phyloP scores from a whole-genome alignment of 306 rosid species.

The Dryas drummondii region DNA sequence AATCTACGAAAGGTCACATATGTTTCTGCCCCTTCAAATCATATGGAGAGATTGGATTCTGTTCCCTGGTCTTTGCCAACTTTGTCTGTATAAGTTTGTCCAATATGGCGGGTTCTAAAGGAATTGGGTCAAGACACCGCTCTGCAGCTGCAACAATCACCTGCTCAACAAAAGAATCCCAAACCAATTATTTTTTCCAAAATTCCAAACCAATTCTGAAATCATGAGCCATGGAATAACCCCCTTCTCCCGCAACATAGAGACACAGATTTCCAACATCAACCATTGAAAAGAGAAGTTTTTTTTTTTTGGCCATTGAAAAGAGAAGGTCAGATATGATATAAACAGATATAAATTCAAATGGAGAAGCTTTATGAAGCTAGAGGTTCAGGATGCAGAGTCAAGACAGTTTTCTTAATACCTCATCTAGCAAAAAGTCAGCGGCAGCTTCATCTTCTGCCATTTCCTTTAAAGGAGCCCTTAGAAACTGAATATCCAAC shows the following conservation, averaged over 20 bases:
- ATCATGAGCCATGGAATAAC: background rate
- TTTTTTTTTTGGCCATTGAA: background rate
- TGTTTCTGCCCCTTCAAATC: conserved; percentile 18
- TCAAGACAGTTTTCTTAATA: conserved; percentile 15
- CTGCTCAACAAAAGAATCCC: conserved; percentile 40
- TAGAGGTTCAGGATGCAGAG: background rate
- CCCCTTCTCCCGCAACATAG: too few species aligned
- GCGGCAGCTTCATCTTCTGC: conserved; percentile 88
- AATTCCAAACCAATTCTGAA: conserved; percentile 5
- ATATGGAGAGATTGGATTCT: conserved; percentile 40
- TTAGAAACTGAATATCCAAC: conserved; percentile 79
- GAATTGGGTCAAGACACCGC: conserved; percentile 88
- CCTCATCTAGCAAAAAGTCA: conserved; percentile 96
- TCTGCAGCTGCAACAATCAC: conserved; percentile 86
- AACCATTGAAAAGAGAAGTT: background rate
- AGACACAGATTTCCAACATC: background rate
- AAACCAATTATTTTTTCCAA: background rate
- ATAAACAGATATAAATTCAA: background rate
- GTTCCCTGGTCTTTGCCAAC: conserved; percentile 62
- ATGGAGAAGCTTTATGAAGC: background rate
- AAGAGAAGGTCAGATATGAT: background rate
- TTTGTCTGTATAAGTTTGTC: conserved; percentile 84
- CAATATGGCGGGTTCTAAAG: conserved; percentile 80
- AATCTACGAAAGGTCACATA: background rate
- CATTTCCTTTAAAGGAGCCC: conserved; percentile 69